A percentile compares a stretch with the other conserved stretches of the same genome.
These are phyloP conservation scores for Fagus crenata DNA, from an alignment of 306 rosid species.

Conservation along the genomic window DNA sequence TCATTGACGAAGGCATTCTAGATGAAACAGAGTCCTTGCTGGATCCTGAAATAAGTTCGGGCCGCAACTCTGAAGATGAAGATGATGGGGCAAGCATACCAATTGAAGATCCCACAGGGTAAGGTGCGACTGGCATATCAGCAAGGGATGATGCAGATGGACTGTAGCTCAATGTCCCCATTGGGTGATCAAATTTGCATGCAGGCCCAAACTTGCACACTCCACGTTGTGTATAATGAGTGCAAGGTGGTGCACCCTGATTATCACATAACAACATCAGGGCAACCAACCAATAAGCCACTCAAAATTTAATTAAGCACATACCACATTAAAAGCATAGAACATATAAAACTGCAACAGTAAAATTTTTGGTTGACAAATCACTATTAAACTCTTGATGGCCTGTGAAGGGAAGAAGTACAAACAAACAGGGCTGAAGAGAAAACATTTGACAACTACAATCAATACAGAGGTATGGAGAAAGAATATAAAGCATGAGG, in stretches of 20 bases:
- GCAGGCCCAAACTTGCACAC: conserved; percentile 84
- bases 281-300: conserved; percentile 9
- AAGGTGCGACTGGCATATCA: conserved; percentile 92
- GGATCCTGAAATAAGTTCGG: conserved; percentile 65
- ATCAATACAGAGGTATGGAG: neutral
- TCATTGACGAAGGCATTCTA: conserved; percentile 78
- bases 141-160: conserved; percentile 91
- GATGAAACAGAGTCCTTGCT: conserved; percentile 68
- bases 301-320: conserved; percentile 5
- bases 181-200: conserved; percentile 92
- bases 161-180: conserved; percentile 83
- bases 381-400: neutral
- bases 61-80: conserved; percentile 85
- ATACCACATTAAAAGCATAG: neutral
- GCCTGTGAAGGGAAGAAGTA: neutral
- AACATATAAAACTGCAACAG: neutral
- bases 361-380: neutral
- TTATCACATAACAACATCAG: conserved; percentile 39
- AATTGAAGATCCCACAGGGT: conserved; percentile 86
- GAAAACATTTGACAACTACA: conserved; percentile 1
- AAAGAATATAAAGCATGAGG: neutral
- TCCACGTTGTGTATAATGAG: conserved; percentile 89
- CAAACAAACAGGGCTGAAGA: conserved; percentile 6
- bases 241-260: conserved; percentile 90
- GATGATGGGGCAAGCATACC: conserved; percentile 88